Evolutionary conservation across 371 early-diverging fungal genomes (phyloP), one percentile per base, ranked within the genome.

Genomic region (Circinella umbellata): DNA sequence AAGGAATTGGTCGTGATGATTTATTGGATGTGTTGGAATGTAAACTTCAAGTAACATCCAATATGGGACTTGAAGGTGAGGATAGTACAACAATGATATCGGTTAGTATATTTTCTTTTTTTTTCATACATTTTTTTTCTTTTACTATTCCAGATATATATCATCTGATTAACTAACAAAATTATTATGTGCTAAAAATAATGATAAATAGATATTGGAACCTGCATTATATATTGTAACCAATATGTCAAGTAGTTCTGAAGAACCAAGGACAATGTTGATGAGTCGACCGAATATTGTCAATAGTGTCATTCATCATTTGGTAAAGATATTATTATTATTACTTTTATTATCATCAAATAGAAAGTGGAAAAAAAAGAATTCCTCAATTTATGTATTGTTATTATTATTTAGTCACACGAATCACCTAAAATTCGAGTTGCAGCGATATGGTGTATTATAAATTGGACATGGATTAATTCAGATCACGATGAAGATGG

Each of bases 401-500:
- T 27, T 42, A 42, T 42, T 51, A 13, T 51, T n/a, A 8, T 62
- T 46, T 66, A 90, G 93, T 74, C 72, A 4, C 92, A 94, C 72
- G 79, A 84, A 3, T 77, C 84, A 35, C 74, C 88, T n/a, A 62
- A 79, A 13, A 86, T 96, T 18, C 90, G 93, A n/a, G 82, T 90
- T 0, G 93, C 91, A 3, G 85, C 93, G 20, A 78, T 88, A 14
- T 96, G 95, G 95, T 89, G 89, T 71, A 79, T 94, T 36, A 92
- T 94, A 60, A 96, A 96, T 73, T 82, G 94, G 75, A 93, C 93
- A 5, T 94, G 93, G 91, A 61, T 72, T 9, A 69, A 75, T 61
- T 73, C 80, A 1, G 93, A 94, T 14, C 93, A 93, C 27, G 78
- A 79, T 9, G 73, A 78, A 67, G 75, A 73, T 38, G 76, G 86